Conservation (phyloP, 176 grass and related monocot genomes). For the Poa pratensis region DNA sequence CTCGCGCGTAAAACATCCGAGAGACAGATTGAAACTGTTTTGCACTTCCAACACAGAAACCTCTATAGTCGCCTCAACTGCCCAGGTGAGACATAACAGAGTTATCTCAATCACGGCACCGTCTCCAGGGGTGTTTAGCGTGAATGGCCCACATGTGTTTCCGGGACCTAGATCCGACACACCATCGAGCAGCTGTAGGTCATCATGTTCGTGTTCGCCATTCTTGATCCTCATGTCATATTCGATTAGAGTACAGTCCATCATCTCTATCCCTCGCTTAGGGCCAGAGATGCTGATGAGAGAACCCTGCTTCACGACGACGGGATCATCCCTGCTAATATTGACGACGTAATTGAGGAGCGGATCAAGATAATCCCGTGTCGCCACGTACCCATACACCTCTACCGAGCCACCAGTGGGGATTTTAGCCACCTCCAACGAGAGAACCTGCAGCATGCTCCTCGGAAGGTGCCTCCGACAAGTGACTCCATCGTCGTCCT, state of each 20-base stretch:
- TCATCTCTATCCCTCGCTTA: neutral
- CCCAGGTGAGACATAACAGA: neutral
- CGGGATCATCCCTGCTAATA: neutral
- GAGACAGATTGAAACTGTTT: neutral
- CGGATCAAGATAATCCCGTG: neutral
- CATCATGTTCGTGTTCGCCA: neutral
- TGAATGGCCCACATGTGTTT: neutral
- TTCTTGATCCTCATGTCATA: constrained; percentile 1
- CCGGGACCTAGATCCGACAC: neutral
- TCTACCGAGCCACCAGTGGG: neutral
- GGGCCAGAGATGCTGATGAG: neutral
- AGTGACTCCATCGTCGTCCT: neutral
- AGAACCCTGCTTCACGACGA: constrained; percentile 6
- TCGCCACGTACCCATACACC: constrained; percentile 20
- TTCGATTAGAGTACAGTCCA: neutral
- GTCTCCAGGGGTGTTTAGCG: neutral
- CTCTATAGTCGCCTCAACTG: neutral
- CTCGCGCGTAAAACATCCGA: neutral
- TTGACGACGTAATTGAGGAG: constrained; percentile 17
- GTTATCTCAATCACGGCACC: neutral
- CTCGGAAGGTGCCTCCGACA: neutral
- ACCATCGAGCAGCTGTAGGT: neutral
- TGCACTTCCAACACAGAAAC: neutral
- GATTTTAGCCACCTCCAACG: neutral
- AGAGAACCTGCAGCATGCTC: neutral